phyloP scores from a whole-genome alignment of 2,329 filamentous ascomycete species.

The Neonectria hederae region DNA sequence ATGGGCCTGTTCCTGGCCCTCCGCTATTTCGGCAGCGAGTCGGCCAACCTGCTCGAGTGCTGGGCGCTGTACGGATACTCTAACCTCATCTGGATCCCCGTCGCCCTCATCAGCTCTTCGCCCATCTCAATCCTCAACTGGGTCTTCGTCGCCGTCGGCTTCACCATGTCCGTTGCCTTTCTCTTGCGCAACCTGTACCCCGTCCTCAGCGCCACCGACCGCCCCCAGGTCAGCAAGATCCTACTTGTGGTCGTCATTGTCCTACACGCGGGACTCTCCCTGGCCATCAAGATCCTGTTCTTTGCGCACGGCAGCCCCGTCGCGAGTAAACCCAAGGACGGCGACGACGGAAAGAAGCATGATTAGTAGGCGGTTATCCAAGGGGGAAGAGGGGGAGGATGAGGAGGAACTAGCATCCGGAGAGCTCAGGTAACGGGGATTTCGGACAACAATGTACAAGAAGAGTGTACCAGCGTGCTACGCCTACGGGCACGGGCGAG shows the following conservation, averaged over 20 bases:
- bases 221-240: slow-evolving; percentile 85
- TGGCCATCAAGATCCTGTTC: slow-evolving; percentile 97
- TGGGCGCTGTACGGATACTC: slow-evolving; percentile 96
- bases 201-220: slow-evolving; percentile 90
- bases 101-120: slow-evolving; percentile 91
- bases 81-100: slow-evolving; percentile 96
- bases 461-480: slow-evolving; percentile 18
- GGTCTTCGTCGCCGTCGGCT: slow-evolving; percentile 89
- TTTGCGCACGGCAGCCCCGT: slow-evolving; percentile 79
- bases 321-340: slow-evolving; percentile 51
- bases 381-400: slow-evolving; percentile 1
- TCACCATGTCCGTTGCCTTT: slow-evolving; percentile 84
- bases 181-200: slow-evolving; percentile 88
- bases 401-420: neutral
- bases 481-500: slow-evolving; percentile 30
- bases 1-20: slow-evolving; percentile 86
- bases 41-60: slow-evolving; percentile 92
- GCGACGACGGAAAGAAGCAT: slow-evolving; percentile 36
- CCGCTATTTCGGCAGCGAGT: slow-evolving; percentile 95
- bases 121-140: slow-evolving; percentile 89
- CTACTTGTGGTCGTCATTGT: slow-evolving; percentile 84
- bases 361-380: slow-evolving; percentile 30
- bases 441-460: slow-evolving; percentile 16
- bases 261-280: slow-evolving; percentile 87
- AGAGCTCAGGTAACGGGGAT: slow-evolving; percentile 8